Evolutionary conservation across 805 yeast genomes (phyloP).

Genomic region (Grigorovia yakushimaensis): DNA sequence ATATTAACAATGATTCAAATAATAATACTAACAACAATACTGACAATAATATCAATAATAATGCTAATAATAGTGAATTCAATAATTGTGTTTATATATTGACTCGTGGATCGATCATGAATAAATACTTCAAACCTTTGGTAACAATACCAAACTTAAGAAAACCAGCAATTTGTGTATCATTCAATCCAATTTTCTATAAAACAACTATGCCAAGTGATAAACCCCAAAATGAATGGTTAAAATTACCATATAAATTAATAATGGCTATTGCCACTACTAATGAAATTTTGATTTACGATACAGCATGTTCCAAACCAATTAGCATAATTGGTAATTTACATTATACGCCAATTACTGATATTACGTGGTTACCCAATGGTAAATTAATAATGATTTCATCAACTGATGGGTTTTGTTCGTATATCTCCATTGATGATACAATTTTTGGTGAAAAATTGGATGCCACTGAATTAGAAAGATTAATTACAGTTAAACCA

Average conservation of each 20-base stretch:
- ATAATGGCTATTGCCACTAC: constrained; percentile 90
- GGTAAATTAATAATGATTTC: constrained; percentile 64
- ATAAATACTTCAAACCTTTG: constrained; percentile 49
- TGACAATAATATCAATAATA: constrained; percentile 4
- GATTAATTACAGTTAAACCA: not conserved
- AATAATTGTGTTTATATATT: constrained; percentile 72
- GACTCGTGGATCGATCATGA: constrained; percentile 51
- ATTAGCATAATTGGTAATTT: constrained; percentile 66
- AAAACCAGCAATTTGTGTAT: constrained; percentile 75
- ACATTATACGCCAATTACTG: constrained; percentile 85
- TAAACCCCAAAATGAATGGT: constrained; percentile 31
- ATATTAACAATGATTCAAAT: constrained; percentile 32
- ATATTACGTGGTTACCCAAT: constrained; percentile 72
- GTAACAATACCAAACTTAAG: constrained; percentile 70
- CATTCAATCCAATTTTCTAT: constrained; percentile 63
- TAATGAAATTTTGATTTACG: constrained; percentile 72
- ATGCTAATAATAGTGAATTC: constrained; percentile 28
- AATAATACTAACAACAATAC: constrained; percentile 6
- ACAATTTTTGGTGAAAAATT: constrained; percentile 47
- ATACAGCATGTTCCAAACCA: constrained; percentile 62
- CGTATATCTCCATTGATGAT: constrained; percentile 46
- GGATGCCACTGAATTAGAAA: constrained; percentile 2
- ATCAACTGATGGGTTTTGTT: constrained; percentile 90
- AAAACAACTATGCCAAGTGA: constrained; percentile 15
- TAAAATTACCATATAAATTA: constrained; percentile 58